These are phyloP conservation scores for Leccinum longicurvipes DNA, from an alignment of 768 basidiomycete species.

Conservation along the genomic window DNA sequence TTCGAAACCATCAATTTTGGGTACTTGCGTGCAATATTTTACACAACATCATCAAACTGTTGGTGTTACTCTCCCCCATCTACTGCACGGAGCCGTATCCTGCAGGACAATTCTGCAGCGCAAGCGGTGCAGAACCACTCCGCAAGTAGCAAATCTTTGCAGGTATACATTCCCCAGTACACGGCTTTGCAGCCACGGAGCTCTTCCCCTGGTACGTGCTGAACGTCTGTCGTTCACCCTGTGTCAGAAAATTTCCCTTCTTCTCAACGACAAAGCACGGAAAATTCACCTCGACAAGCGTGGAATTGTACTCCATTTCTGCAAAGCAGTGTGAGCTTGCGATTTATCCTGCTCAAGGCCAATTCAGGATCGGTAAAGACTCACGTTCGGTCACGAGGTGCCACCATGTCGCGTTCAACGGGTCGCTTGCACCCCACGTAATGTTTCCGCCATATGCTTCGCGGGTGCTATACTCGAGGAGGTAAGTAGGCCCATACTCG, in stretches of 20 bases:
- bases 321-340: background rate
- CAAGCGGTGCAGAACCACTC: slow-evolving; percentile 59
- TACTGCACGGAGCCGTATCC: background rate
- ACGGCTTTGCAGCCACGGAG: slow-evolving; percentile 46
- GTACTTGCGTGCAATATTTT: no score
- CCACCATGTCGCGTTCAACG: slow-evolving; percentile 77
- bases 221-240: slow-evolving; percentile 43
- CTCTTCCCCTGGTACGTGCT: slow-evolving; percentile 63
- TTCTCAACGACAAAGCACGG: background rate
- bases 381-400: slow-evolving; percentile 66
- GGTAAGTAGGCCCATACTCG: slow-evolving; percentile 53
- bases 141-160: slow-evolving; percentile 74
- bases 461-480: slow-evolving; percentile 62
- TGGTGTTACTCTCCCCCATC: background rate
- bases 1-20: no score
- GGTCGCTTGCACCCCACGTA: slow-evolving; percentile 57
- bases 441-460: slow-evolving; percentile 52
- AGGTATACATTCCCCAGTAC: slow-evolving; percentile 50
- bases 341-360: background rate
- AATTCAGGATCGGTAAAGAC: slow-evolving; percentile 8
- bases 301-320: slow-evolving; percentile 15
- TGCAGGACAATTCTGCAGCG: slow-evolving; percentile 46
- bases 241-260: background rate
- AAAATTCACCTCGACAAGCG: slow-evolving; percentile 11
- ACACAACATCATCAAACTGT: no score